These are phyloP conservation scores for Epichloe sylvatica DNA, from an alignment of 2,329 filamentous ascomycete genomes.

Conservation along the genomic window DNA sequence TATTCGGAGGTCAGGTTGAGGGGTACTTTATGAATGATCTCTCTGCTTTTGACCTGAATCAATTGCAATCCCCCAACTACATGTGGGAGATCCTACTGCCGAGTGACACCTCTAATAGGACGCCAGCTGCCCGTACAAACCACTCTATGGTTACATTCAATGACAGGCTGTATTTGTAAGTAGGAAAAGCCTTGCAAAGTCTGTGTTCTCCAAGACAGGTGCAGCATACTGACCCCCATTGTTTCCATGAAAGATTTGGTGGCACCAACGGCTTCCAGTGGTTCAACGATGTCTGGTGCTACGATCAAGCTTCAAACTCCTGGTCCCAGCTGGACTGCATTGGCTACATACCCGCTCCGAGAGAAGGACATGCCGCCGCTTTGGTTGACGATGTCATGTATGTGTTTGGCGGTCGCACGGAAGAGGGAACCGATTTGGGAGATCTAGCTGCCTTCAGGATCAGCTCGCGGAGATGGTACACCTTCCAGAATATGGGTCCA, in stretches of 20 bases:
- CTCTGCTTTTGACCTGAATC: slow-evolving; percentile 88
- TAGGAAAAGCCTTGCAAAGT: slow-evolving; percentile 10
- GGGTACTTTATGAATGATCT: slow-evolving; percentile 97
- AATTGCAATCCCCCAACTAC: slow-evolving; percentile 79
- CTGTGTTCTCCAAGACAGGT: background rate
- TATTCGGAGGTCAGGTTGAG: slow-evolving; percentile 95
- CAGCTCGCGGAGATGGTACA: slow-evolving; percentile 86
- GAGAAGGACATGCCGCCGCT: slow-evolving; percentile 87
- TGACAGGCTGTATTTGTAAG: slow-evolving; percentile 85
- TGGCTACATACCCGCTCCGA: slow-evolving; percentile 85
- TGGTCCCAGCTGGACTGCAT: slow-evolving; percentile 93
- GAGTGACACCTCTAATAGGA: slow-evolving; percentile 37
- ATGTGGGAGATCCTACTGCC: slow-evolving; percentile 86
- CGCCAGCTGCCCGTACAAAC: slow-evolving; percentile 85
- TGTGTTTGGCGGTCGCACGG: slow-evolving; percentile 88
- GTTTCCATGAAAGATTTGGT: slow-evolving; percentile 53
- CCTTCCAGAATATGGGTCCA: slow-evolving; percentile 98
- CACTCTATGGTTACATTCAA: slow-evolving; percentile 85
- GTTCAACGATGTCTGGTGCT: slow-evolving; percentile 99
- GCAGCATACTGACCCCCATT: slow-evolving; percentile 4
- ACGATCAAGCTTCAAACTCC: slow-evolving; percentile 66
- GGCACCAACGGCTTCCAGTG: slow-evolving; percentile 90
- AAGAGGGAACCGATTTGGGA: slow-evolving; percentile 82
- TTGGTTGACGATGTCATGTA: slow-evolving; percentile 98
- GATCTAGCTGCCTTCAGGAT: slow-evolving; percentile 72